These are phyloP conservation scores for Macadamia tetraphylla DNA, from an alignment of 164 flowering plant species.

Conservation along the genomic window DNA sequence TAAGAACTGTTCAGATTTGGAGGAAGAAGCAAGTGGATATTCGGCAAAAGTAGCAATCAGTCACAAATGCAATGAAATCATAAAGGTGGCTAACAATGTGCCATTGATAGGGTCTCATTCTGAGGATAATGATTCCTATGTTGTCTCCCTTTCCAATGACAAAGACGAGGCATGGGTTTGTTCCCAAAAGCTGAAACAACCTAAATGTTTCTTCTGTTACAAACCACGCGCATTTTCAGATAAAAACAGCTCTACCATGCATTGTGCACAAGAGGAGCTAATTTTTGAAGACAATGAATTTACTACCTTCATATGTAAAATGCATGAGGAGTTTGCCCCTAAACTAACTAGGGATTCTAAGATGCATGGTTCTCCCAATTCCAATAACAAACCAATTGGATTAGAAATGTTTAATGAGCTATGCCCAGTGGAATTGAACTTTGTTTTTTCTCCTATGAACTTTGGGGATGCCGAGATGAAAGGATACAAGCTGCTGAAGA, in stretches of 20 bases:
- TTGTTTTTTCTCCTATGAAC: constrained; percentile 21
- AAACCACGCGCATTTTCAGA: constrained; percentile 16
- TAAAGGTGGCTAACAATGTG: constrained; percentile 32
- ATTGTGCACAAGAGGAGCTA: constrained; percentile 3
- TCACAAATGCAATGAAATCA: constrained; percentile 34
- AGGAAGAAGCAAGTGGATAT: constrained; percentile 18
- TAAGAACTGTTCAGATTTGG: constrained; percentile 14
- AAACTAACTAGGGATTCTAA: constrained; percentile 20
- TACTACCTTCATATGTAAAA: constrained; percentile 30
- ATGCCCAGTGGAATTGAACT: constrained; percentile 54
- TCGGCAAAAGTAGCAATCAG: constrained; percentile 28
- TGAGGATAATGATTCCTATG: constrained; percentile 15
- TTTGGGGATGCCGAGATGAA: constrained; percentile 33
- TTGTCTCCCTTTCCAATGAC: constrained; percentile 55
- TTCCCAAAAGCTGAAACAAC: constrained; percentile 16
- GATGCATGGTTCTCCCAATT: constrained; percentile 7
- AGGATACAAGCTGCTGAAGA: constrained; percentile 33
- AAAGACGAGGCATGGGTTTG: constrained; percentile 29
- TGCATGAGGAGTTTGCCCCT: constrained; percentile 4
- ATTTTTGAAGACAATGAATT: constrained; percentile 17
- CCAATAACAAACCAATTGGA: constrained; percentile 17
- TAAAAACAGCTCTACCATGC: not conserved
- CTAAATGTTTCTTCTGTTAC: constrained; percentile 25
- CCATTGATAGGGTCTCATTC: constrained; percentile 12
- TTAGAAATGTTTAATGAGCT: constrained; percentile 53